Base-by-base conservation (phyloP, 176 grass and related monocot genomes). In the Oryza meridionalis region DNA sequence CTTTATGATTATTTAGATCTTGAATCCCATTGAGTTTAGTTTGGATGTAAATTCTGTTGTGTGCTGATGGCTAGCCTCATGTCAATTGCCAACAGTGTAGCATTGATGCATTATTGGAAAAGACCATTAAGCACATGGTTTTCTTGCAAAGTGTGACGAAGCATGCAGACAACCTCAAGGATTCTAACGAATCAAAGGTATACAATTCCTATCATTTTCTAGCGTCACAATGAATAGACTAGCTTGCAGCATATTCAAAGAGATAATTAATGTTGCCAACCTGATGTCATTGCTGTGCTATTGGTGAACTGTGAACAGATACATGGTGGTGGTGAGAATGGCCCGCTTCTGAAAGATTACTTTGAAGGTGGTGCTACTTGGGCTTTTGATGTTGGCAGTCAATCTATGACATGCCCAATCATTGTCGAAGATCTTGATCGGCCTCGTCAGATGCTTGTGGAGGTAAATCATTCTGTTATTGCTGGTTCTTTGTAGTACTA, bases 61-160 rank as follows among this genome's bases (percentile, higher is more conserved):
- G 75, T 69, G 49, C 79, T 40, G 16, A 79, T 22, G 31, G 27
- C 35, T 78, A 63, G 86, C 78, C 50, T 89, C 77, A 71, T 19
- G 55, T 22, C 35, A 69, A 92, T 70, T 90, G 42, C 53, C 76
- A 90, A 86, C 90, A 95, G 93, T 95, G 93, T 86, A 95, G 93
- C 85, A 95, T 95, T 82, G 93, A 95, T 92, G 90, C 88, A 71
- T 84, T 95, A 44, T 71, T 92, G 83, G 93, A 95, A 53, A 95
- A 95, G 85, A 92, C 93, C 69, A 92, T 95, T 71, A 95, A 95
- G 74, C 93, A 95, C 72, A 95, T 95, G 93, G 50, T 95, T 82
- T 95, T 95, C 82, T 84, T 95, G 85, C 93, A 95, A 66, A 95
- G 90, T 86, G 93, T 95, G 83, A 90, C 88, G 78, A 92, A 92